Base-by-base conservation (phyloP, 768 basidiomycete genomes). In the Pholiota microspora region DNA sequence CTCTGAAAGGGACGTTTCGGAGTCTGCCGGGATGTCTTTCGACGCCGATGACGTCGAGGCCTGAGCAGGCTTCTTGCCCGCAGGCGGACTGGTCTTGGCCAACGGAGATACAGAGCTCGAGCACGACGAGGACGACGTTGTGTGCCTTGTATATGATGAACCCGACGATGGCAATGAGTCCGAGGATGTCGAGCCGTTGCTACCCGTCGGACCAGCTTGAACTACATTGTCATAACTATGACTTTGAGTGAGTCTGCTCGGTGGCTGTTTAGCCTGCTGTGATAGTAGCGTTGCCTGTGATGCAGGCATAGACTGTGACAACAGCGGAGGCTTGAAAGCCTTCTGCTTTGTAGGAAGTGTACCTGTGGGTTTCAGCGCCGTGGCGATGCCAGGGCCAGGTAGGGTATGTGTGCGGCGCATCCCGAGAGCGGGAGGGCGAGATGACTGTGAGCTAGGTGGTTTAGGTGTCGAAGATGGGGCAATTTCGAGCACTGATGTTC, bases 321-420 rank as follows among this genome's bases (percentile, higher is more conserved):
- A 59, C 24, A 75, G 61, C 3, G 75, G 75, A 6, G 74, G 69
- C 42, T 67, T 74, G 65, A 77, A 76, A 5, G 59, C 62, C 51
- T 71, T 73, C 49, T 67, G 73, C 51, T 61, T 66, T 9, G 59
- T 65, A 0, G 72, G 70, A 13, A 75, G 62, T 3, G 49, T 38
- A 2, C 59, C 56, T 1, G 42, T 23, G 8, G 53, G 51, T 28
- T 62, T 51, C 10, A 59, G 53, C 10, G 60, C 56, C 2, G 58
- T 25, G 7, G 51, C 23, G 5, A 55, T 38, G 2, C 44, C 29
- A 7, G 36, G n/a, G 3, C 57, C 45, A 9, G 69, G 59, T 7
- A 58, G 54, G 1, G 68, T 67, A 48, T 64, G 63, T 0, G 66
- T 66, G 13, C 74, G 68, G n/a, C 73, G 71, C 74, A 76, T 76